Percentiles rank a stretch among this genome's conserved stretches.
Conservation (phyloP, 257 asterid species). For the Lithospermum erythrorhizon region DNA sequence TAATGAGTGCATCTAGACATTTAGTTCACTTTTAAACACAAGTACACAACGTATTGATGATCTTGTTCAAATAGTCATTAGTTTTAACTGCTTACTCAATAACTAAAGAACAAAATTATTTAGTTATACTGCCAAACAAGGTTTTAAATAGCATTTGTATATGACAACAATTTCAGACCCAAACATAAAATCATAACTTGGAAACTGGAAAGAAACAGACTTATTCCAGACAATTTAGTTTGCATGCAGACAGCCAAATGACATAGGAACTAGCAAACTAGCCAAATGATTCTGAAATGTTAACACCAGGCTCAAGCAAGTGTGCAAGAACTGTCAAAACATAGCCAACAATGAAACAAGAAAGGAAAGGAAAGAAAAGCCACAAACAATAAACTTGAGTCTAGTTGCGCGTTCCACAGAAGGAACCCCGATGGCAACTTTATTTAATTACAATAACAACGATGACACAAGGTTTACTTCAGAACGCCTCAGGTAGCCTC, state of each 20-base stretch:
- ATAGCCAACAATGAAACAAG: not conserved
- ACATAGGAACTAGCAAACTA: not conserved
- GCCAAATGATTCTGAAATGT: not conserved
- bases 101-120: too few relatives aligned
- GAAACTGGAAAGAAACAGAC: too few relatives aligned
- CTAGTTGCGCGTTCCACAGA: not conserved
- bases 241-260: too few relatives aligned
- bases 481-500: slow-evolving; percentile 25
- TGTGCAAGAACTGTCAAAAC: not conserved
- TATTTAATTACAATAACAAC: slow-evolving; percentile 20
- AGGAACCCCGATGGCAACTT: not conserved
- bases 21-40: too few relatives aligned
- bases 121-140: too few relatives aligned
- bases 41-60: too few relatives aligned
- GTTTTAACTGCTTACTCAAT: too few relatives aligned
- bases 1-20: too few relatives aligned
- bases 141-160: too few relatives aligned
- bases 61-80: too few relatives aligned
- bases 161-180: not conserved
- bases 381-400: not conserved
- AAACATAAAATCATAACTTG: too few relatives aligned
- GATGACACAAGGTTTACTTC: not conserved
- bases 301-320: not conserved
- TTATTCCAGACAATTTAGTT: too few relatives aligned
- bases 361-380: not conserved